Conservation (phyloP, 345 rosid genomes). For the Eucalyptus sideroxylon region DNA sequence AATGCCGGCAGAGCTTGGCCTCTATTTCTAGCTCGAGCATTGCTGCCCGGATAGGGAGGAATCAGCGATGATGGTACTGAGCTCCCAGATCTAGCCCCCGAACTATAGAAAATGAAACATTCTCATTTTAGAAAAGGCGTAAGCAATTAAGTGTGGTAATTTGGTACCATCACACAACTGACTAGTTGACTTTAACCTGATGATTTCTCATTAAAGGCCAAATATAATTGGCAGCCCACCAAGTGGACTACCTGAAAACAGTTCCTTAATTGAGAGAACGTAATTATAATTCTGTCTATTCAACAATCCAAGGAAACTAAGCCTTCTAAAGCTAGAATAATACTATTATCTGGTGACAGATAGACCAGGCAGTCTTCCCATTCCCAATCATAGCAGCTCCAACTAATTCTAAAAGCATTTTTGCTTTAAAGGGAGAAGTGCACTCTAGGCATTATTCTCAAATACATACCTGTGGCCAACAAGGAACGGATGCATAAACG, state of each 20-base stretch:
- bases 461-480: constrained; percentile 64
- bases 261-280: not conserved
- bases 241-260: not conserved
- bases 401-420: not conserved
- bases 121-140: not conserved
- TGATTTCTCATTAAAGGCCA: not conserved
- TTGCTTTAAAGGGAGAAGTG: not conserved
- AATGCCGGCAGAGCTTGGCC: constrained; percentile 93
- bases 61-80: constrained; percentile 52
- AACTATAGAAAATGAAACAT: constrained; percentile 13
- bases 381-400: not conserved
- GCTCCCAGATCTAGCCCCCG: constrained; percentile 62
- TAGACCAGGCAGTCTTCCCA: not conserved
- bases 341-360: not conserved
- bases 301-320: not conserved
- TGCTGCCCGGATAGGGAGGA: constrained; percentile 87
- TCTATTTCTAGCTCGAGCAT: constrained; percentile 74
- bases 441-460: not conserved
- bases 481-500: constrained; percentile 66
- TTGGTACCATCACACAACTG: not conserved
- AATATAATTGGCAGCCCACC: not conserved
- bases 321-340: not conserved
- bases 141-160: not conserved
- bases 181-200: not conserved
- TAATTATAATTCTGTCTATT: not conserved